A percentile compares a stretch with the other conserved stretches of the same genome.
Conservation (phyloP, 768 basidiomycete species). For the Tylopilus sp. region DNA sequence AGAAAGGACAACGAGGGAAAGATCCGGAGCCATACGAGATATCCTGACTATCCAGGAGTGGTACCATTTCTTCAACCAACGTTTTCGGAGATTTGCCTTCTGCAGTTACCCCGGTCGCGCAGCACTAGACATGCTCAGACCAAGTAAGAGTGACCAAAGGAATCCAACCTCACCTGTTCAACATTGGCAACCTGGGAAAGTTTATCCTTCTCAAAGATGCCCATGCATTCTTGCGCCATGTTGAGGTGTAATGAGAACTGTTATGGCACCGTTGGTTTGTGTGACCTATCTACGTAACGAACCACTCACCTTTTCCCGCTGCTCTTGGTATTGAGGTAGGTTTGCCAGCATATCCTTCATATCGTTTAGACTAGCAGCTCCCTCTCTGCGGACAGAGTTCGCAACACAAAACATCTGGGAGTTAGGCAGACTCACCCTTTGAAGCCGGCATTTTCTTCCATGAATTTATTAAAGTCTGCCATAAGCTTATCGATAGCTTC, state of each 20-base stretch:
- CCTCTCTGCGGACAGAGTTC: slow-evolving; percentile 46
- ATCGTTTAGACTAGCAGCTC: slow-evolving; percentile 87
- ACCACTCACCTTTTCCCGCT: slow-evolving; percentile 79
- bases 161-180: slow-evolving; percentile 63
- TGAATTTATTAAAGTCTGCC: slow-evolving; percentile 92
- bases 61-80: slow-evolving; percentile 98
- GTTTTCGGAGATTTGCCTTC: slow-evolving; percentile 95
- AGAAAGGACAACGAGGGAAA: background rate
- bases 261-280: background rate
- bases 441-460: slow-evolving; percentile 93
- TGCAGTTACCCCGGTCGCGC: slow-evolving; percentile 86
- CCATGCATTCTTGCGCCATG: slow-evolving; percentile 99
- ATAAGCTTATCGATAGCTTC: slow-evolving; percentile 98
- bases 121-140: slow-evolving; percentile 53
- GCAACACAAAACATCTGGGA: background rate
- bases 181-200: slow-evolving; percentile 80
- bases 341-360: slow-evolving; percentile 99
- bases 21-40: slow-evolving; percentile 58
- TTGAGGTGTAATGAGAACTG: slow-evolving; percentile 95
- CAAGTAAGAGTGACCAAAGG: background rate
- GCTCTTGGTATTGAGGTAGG: slow-evolving; percentile 91
- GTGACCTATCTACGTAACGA: background rate
- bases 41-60: slow-evolving; percentile 82
- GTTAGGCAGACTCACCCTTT: slow-evolving; percentile 59
- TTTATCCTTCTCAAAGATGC: slow-evolving; percentile 84